Evolutionary conservation across 768 basidiomycete genomes (phyloP), one percentile per base, ranked within the genome.

Genomic region (Tremella fuciformis): DNA sequence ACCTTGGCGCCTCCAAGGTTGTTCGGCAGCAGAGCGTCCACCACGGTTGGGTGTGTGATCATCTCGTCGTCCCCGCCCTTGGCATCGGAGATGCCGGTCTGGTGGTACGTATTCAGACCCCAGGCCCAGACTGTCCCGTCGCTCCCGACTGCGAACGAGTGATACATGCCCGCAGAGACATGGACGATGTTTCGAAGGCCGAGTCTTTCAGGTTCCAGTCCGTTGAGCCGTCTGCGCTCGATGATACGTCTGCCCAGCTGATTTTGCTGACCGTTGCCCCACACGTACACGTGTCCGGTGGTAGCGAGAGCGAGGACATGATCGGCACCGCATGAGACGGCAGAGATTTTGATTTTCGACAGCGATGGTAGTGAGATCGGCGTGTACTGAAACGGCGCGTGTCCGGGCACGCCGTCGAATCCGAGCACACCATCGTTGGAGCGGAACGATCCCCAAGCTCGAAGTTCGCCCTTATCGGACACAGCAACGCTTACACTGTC

Each of bases 171-270:
- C 0, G 91, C 83, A 3, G 91, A 91, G 60, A 97, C 79, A 41
- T 78, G 79, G 13, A 86, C 85, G 46, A 85, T 84, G 58, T 85
- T 83, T 18, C 86, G 86, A n/a, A 97, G 82, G 1, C 84, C 83
- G 40, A 97, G 83, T 67, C 87, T 87, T 72, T 93, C 89, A 0
- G 94, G 93, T 13, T 85, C 83, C 1, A 93, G 90, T 37, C 90
- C 91, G 62, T 91, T 86, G 46, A 91, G 86, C 78, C 89, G 89
- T 52, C 89, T 85, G 54, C 93, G 85, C 75, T 88, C 88, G 49
- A 92, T 80, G 55, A 94, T 87, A 72, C 88, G 88, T 56, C 93
- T 86, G 47, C 94, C 94, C 29, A 98, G 85, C 66, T 94, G 91
- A 51, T 86, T 84, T 70, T 92, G 87, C 73, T 94, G 89, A 49